Evolutionary conservation across 805 yeast species (phyloP).

Genomic region (Saccharomyces mikatae): DNA sequence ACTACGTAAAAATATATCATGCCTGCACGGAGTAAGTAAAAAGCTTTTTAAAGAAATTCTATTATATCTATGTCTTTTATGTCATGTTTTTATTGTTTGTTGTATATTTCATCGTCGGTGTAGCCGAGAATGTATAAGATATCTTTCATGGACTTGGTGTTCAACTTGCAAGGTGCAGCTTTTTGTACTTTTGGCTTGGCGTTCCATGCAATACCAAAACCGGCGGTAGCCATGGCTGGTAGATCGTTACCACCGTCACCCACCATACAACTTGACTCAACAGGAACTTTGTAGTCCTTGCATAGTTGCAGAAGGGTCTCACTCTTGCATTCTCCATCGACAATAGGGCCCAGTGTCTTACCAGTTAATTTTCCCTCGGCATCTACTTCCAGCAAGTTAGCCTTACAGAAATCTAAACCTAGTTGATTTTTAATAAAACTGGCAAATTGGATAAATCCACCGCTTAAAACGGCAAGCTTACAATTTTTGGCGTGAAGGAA

Average conservation of each 20-base stretch:
- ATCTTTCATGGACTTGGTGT: conserved; percentile 65
- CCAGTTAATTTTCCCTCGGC: conserved; percentile 55
- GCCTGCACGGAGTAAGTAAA: not conserved
- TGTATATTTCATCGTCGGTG: conserved; percentile 43
- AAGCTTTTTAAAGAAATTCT: not conserved
- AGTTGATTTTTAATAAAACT: conserved; percentile 57
- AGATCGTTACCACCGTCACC: conserved; percentile 98
- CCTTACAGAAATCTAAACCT: conserved; percentile 79
- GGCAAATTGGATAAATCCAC: conserved; percentile 91
- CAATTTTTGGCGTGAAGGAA: conserved; percentile 56
- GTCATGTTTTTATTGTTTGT: not conserved
- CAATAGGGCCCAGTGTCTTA: conserved; percentile 66
- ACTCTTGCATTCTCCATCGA: conserved; percentile 81
- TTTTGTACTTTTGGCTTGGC: conserved; percentile 90
- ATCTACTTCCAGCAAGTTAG: conserved; percentile 57
- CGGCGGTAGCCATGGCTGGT: conserved; percentile 85
- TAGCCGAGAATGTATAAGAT: conserved; percentile 76
- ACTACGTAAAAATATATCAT: not conserved
- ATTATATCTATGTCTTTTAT: not conserved
- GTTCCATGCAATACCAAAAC: conserved; percentile 94
- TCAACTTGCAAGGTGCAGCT: conserved; percentile 74
- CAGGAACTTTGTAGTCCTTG: conserved; percentile 42
- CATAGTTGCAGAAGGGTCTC: conserved; percentile 58
- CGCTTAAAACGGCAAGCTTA: conserved; percentile 80
- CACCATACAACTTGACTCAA: conserved; percentile 61